Percentiles rank a stretch among this genome's conserved stretches.
phyloP scores from a whole-genome alignment of 1,139 yeast genomes.

The Blastobotrys raffinosifermentans region DNA sequence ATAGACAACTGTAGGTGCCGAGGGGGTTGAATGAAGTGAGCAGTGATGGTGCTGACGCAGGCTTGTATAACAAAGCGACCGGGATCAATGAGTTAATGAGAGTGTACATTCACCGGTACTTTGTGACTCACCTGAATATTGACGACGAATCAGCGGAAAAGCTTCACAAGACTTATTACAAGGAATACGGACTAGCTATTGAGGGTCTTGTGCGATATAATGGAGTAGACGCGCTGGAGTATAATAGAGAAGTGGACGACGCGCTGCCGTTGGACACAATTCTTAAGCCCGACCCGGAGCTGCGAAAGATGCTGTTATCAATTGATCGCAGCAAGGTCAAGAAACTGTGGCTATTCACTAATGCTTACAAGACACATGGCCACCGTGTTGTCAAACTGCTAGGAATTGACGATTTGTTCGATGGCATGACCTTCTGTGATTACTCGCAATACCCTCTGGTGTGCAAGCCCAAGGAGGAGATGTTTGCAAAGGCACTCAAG shows the following conservation, averaged over 20 bases:
- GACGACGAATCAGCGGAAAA: conserved; percentile 69
- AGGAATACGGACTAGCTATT: conserved; percentile 83
- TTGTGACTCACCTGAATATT: conserved; percentile 56
- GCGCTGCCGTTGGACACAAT: conserved; percentile 78
- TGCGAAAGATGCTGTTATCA: conserved; percentile 32
- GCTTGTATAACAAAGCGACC: conserved; percentile 64
- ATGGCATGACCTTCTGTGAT: conserved; percentile 90
- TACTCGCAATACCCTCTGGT: conserved; percentile 59
- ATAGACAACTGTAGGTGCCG: conserved; percentile 65
- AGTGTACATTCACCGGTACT: conserved; percentile 72
- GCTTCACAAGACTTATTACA: conserved; percentile 70
- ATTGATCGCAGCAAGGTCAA: conserved; percentile 42
- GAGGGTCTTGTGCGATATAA: conserved; percentile 85
- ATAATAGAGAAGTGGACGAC: conserved; percentile 85
- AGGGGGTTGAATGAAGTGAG: neutral
- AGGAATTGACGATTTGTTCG: conserved; percentile 86
- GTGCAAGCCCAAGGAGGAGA: conserved; percentile 77
- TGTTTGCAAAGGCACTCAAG: conserved; percentile 51
- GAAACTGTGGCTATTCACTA: conserved; percentile 82
- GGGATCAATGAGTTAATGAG: conserved; percentile 85
- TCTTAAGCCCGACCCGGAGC: conserved; percentile 46
- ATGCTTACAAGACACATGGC: conserved; percentile 90
- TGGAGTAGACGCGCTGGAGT: conserved; percentile 80
- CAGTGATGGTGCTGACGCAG: conserved; percentile 11
- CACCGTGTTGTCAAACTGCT: conserved; percentile 61